A percentile compares a stretch with the other conserved stretches of the same genome.
phyloP scores from a whole-genome alignment of 805 yeast species.

The Ogataea pignaliae region DNA sequence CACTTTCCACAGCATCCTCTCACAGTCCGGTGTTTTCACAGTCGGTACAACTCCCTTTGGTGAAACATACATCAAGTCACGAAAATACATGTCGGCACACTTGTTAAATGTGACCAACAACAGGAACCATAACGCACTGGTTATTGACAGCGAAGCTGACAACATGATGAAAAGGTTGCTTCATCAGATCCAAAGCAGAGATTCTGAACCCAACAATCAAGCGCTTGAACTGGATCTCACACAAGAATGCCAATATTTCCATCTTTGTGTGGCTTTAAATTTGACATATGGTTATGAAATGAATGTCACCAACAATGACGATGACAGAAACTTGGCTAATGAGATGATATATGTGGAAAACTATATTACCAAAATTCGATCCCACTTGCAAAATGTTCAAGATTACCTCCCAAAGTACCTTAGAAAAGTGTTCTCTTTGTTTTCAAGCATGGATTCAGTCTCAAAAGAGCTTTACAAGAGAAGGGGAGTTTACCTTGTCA shows the following conservation, averaged over 20 bases:
- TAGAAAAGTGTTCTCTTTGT: conserved; percentile 23
- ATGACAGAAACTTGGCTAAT: conserved; percentile 39
- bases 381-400: conserved; percentile 50
- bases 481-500: conserved; percentile 46
- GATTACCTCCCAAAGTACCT: conserved; percentile 47
- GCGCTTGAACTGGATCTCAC: conserved; percentile 37
- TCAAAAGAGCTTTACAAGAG: conserved; percentile 32
- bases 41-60: conserved; percentile 65
- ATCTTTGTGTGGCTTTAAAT: conserved; percentile 44
- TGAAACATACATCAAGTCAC: conserved; percentile 38
- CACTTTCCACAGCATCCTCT: conserved; percentile 63
- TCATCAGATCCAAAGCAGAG: conserved; percentile 9
- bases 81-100: conserved; percentile 44
- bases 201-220: conserved; percentile 1
- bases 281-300: conserved; percentile 50
- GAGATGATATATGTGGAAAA: conserved; percentile 55
- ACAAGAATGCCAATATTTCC: conserved; percentile 43
- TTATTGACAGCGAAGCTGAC: conserved; percentile 39
- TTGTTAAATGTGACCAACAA: conserved; percentile 34
- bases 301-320: conserved; percentile 36
- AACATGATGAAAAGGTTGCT: conserved; percentile 14
- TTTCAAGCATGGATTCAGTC: conserved; percentile 10
- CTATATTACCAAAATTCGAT: conserved; percentile 50
- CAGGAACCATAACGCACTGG: conserved; percentile 27
- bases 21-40: conserved; percentile 53